Conservation (phyloP, 139 green algal species). For the Zygnema cylindricum region DNA sequence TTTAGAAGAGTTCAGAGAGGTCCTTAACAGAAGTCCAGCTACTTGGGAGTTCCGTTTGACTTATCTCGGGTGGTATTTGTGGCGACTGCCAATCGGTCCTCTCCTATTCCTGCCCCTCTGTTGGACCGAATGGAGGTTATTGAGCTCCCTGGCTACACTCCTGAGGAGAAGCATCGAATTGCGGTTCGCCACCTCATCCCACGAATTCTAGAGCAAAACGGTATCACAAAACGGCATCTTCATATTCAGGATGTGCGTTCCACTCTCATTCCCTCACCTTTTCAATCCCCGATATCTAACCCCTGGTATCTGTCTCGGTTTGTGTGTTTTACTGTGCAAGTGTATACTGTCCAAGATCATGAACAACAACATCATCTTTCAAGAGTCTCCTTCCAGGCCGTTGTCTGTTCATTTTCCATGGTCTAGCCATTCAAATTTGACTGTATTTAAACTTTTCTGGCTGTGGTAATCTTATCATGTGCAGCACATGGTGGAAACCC, state of each 20-base stretch:
- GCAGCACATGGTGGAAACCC: slow-evolving; percentile 17
- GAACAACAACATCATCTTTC: too few species aligned
- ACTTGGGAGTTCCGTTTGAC: slow-evolving; percentile 67
- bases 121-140: slow-evolving; percentile 70
- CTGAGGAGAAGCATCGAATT: slow-evolving; percentile 69
- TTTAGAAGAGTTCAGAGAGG: too few species aligned
- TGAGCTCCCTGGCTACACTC: slow-evolving; percentile 67
- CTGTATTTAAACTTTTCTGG: too few species aligned
- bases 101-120: slow-evolving; percentile 59
- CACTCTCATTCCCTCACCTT: too few species aligned
- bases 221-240: slow-evolving; percentile 60
- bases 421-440: too few species aligned
- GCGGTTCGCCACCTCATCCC: slow-evolving; percentile 65
- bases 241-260: slow-evolving; percentile 40
- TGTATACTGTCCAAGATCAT: too few species aligned
- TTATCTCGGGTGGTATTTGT: slow-evolving; percentile 66
- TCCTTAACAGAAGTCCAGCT: slow-evolving; percentile 53
- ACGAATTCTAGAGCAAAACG: slow-evolving; percentile 71
- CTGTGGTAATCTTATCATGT: too few species aligned
- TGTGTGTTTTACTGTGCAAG: too few species aligned
- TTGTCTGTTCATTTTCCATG: too few species aligned
- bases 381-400: too few species aligned
- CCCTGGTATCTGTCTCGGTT: too few species aligned
- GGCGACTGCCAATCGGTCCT: slow-evolving; percentile 62
- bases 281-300: too few species aligned